Evolutionary conservation across 1,139 yeast species (phyloP), one percentile per base, ranked within the genome.

Genomic region (Kodamaea ohmeri): DNA sequence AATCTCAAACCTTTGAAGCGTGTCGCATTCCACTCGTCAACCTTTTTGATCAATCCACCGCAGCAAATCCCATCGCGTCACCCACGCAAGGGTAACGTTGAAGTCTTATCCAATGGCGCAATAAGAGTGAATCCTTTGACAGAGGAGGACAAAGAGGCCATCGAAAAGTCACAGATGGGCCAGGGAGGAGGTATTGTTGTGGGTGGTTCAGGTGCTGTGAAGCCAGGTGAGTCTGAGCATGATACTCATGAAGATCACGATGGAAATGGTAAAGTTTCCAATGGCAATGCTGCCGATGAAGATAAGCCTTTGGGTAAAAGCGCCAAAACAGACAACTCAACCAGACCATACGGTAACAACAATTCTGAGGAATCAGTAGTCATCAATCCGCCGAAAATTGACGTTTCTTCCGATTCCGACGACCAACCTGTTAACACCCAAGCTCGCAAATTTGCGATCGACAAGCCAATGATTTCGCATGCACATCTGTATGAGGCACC

Each of bases 111-210:
- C 3, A 76, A 77, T 50, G 92, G 92, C 0, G 67, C 73, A 2
- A 67, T 82, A 11, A 68, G 75, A 11, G 71, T 83, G 16, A 80
- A 80, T 48, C 82, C 83, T 24, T 59, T 83, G 28, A 65, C 79
- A 2, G 79, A 83, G 16, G 83, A 79, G 36, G 89, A 82, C 39
- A 73, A 70, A 48, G 37, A 42, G 12, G 55, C 55, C 6, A 51
- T 56, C 8, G 64, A 73, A 37, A 72, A 74, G 40, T 63, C 80
- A 1, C 61, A 74, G 42, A 60, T 67, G 42, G 73, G 80, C 0
- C 65, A 71, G 16, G 82, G 83, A 18, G 79, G 83, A n/a, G 92
- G 92, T 13, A 68, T 83, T 15, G 88, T 83, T 3, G 90, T 84
- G 25, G 94, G 94, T 21, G 94, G 94, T 1, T 68, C 85, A 4